Evolutionary conservation across 2,329 filamentous ascomycete species (phyloP), one percentile per base, ranked within the genome.

Genomic region (Calonectria henricotiae): DNA sequence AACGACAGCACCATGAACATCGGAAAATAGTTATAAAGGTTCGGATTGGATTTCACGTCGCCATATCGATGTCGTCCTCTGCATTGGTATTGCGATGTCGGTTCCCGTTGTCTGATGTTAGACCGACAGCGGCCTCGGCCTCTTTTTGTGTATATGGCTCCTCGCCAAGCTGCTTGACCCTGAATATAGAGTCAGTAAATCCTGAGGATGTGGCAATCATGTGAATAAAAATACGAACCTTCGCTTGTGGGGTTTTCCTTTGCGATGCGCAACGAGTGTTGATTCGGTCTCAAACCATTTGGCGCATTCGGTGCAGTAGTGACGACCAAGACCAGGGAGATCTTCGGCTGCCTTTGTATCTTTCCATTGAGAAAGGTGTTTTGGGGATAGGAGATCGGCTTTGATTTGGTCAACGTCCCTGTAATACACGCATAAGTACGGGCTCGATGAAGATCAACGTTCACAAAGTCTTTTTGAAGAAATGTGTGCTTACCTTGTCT

Each of bases 321-420:
- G 92, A 76, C 90, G 88, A 30, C 96, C 96, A 60, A 98, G 87
- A 0, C 91, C 96, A 3, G 96, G 96, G 41, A 98, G 88, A 78
- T 98, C 96, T 80, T 98, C 96, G 25, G 89, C 85, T 6, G 92
- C 90, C 80, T 98, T 97, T 49, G 91, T 90, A 61, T 91, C 89
- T 80, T 95, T 93, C 86, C 92, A 95, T 74, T 94, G 90, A 55
- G 90, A 85, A 39, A 99, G 90, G 80, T 98, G 95, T 81, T 92
- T 93, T 23, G 94, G 89, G 37, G 92, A 93, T 73, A 88, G 86
- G 67, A 98, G 84, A 82, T 99, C 96, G 74, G 91, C 90, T 80
- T 95, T 91, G 82, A 98, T 91, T 85, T 98, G 95, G 83, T 99
- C 96, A 79, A 98, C 88, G 83, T 97, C 96, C 83, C 96, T 96